Evolutionary conservation across 352 stramenopile genomes (phyloP).

Genomic region (Pythium rishiriense): DNA sequence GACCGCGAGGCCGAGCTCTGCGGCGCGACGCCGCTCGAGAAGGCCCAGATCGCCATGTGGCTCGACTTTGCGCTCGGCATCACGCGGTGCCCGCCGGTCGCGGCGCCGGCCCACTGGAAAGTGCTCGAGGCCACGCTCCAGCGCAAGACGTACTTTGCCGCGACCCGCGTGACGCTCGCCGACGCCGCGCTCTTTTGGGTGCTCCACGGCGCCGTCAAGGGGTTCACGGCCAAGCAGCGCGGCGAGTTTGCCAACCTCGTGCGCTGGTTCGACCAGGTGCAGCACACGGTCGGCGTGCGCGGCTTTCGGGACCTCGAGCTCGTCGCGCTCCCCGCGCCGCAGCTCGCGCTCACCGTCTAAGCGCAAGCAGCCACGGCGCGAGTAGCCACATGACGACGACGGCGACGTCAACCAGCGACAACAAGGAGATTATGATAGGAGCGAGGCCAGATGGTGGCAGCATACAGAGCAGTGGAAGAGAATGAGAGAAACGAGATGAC

Average conservation of each 20-base stretch:
- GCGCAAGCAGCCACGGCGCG: slow-evolving; percentile 25
- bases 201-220: slow-evolving; percentile 41
- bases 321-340: slow-evolving; percentile 46
- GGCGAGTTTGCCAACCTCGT: slow-evolving; percentile 56
- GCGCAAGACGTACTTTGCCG: slow-evolving; percentile 66
- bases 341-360: slow-evolving; percentile 67
- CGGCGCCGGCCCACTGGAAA: slow-evolving; percentile 52
- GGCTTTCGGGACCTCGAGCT: slow-evolving; percentile 79
- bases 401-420: not conserved
- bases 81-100: slow-evolving; percentile 37
- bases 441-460: no score
- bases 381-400: not conserved
- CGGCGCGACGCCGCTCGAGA: slow-evolving; percentile 60
- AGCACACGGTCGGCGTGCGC: slow-evolving; percentile 80
- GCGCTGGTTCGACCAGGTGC: slow-evolving; percentile 87
- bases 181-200: slow-evolving; percentile 79
- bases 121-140: slow-evolving; percentile 59
- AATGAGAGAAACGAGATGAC: no score
- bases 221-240: slow-evolving; percentile 41
- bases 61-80: slow-evolving; percentile 62
- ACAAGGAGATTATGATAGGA: slow-evolving; percentile 5
- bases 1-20: slow-evolving; percentile 74
- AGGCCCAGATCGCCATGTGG: slow-evolving; percentile 78
- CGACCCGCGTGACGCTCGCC: slow-evolving; percentile 72
- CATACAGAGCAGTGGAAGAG: no score